These are phyloP conservation scores for Nigrospora sphaerica DNA, from an alignment of 2,329 filamentous ascomycete genomes.

Conservation along the genomic window DNA sequence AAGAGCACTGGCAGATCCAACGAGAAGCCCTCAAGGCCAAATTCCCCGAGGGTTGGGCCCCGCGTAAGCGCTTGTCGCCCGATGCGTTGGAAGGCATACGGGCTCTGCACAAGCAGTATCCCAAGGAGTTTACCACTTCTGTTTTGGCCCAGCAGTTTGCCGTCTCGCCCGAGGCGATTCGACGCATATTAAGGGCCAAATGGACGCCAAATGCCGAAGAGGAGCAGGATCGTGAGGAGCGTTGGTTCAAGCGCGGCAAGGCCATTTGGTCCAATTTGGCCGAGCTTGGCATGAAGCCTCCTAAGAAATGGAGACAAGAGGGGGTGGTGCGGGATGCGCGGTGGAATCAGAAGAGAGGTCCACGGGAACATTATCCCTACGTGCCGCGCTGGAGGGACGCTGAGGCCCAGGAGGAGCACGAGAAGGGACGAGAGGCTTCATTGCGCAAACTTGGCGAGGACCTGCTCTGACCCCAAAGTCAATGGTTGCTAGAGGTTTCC, in stretches of 20 bases:
- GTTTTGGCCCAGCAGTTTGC: slow-evolving; percentile 73
- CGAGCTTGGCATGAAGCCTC: slow-evolving; percentile 55
- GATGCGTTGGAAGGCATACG: slow-evolving; percentile 89
- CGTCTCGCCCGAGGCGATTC: slow-evolving; percentile 79
- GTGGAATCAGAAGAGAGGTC: slow-evolving; percentile 28
- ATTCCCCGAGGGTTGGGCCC: slow-evolving; percentile 75
- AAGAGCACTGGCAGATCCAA: slow-evolving; percentile 64
- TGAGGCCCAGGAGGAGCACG: slow-evolving; percentile 16
- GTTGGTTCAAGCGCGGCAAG: slow-evolving; percentile 57
- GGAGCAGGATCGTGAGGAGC: slow-evolving; percentile 47
- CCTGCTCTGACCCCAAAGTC: slow-evolving; percentile 13
- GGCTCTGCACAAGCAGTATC: slow-evolving; percentile 70
- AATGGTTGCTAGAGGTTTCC: too few species aligned
- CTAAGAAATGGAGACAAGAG: slow-evolving; percentile 50
- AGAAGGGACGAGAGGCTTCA: slow-evolving; percentile 8
- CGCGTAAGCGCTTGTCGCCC: slow-evolving; percentile 80
- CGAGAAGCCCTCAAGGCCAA: slow-evolving; percentile 71
- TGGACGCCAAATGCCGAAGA: slow-evolving; percentile 57
- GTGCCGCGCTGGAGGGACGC: slow-evolving; percentile 18
- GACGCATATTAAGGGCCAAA: slow-evolving; percentile 76
- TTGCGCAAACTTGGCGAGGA: slow-evolving; percentile 17
- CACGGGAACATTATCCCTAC: slow-evolving; percentile 18
- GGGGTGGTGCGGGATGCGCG: slow-evolving; percentile 38
- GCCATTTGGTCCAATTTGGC: slow-evolving; percentile 53
- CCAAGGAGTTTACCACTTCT: slow-evolving; percentile 67